phyloP scores from a whole-genome alignment of 169 alveolate genomes.

The Condylostoma magnum region DNA sequence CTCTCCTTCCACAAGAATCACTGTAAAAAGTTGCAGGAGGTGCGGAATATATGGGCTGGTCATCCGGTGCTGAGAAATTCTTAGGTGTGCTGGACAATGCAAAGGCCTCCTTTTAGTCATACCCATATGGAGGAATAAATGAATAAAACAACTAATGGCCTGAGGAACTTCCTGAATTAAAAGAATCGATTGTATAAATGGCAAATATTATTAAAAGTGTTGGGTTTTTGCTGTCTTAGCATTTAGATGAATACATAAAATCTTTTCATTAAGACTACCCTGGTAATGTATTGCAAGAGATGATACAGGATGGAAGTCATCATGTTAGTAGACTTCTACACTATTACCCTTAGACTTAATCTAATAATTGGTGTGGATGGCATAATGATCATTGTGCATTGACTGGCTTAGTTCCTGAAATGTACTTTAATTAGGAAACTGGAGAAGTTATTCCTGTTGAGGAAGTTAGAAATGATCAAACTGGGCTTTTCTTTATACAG shows the following conservation, averaged over 20 bases:
- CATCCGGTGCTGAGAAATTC: slow-evolving; percentile 65
- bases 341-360: slow-evolving; percentile 37
- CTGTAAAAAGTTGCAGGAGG: slow-evolving; percentile 44
- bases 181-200: slow-evolving; percentile 50
- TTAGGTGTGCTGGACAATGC: slow-evolving; percentile 55
- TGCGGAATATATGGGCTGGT: slow-evolving; percentile 63
- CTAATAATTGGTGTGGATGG: slow-evolving; percentile 73
- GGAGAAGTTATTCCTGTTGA: slow-evolving; percentile 41
- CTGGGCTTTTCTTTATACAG: slow-evolving; percentile 58
- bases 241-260: slow-evolving; percentile 53
- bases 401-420: slow-evolving; percentile 63
- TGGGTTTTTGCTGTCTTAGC: slow-evolving; percentile 52
- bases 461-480: slow-evolving; percentile 32
- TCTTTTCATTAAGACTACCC: not conserved
- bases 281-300: not conserved
- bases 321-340: slow-evolving; percentile 65
- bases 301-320: not conserved
- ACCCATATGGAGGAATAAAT: slow-evolving; percentile 44
- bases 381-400: slow-evolving; percentile 68
- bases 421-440: slow-evolving; percentile 39
- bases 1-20: slow-evolving; percentile 32
- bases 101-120: slow-evolving; percentile 65
- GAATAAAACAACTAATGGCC: slow-evolving; percentile 56
- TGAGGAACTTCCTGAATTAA: slow-evolving; percentile 50
- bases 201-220: slow-evolving; percentile 45